Base-by-base conservation (phyloP, 805 yeast genomes). In the Candida oleophila region DNA sequence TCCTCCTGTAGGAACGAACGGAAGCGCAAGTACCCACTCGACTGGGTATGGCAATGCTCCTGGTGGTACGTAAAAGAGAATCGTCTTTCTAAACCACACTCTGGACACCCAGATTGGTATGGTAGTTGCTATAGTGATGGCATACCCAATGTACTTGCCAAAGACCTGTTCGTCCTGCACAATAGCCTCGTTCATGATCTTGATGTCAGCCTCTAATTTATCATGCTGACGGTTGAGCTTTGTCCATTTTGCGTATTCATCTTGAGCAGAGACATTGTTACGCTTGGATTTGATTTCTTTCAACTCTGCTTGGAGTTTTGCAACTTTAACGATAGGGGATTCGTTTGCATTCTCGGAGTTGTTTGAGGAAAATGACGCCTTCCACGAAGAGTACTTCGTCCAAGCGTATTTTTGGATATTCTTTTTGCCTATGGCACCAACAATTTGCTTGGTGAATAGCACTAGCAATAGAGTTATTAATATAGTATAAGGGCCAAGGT, bases 171-270 rank as follows among this genome's bases (percentile, higher is more conserved):
- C 73, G 32, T 68, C 60, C 8, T 59, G 38, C 3, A 69, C 57
- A 12, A 85, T 57, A 9, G 63, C 56, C 37, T 65, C 60, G 43
- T 73, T 76, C 40, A 79, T 53, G 7, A 55, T 47, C 15, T 73
- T 76, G 38, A 85, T 68, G 49, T 86, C 81, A 14, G 65, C 71
- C 38, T 74, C 72, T 42, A 87, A 58, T 49, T 77, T 75, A 53
- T 85, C 90, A 48, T 76, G 68, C 55, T 76, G 78, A 42, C 99
- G 78, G 58, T 89, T 91, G 51, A 91, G 73, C 62, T 89, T 89
- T 1, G 97, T 95, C 98, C 98, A 94, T 58, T 80, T 84, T 22
- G 97, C 97, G 64, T 92, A 94, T 57, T 94, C 83, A 62, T 94
- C 97, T 64, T 92, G 97, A 1, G 97, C 92, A 46, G 89, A 80